Evolutionary conservation across 176 grass and related monocot genomes (phyloP).

Genomic region (Carex myosuroides): DNA sequence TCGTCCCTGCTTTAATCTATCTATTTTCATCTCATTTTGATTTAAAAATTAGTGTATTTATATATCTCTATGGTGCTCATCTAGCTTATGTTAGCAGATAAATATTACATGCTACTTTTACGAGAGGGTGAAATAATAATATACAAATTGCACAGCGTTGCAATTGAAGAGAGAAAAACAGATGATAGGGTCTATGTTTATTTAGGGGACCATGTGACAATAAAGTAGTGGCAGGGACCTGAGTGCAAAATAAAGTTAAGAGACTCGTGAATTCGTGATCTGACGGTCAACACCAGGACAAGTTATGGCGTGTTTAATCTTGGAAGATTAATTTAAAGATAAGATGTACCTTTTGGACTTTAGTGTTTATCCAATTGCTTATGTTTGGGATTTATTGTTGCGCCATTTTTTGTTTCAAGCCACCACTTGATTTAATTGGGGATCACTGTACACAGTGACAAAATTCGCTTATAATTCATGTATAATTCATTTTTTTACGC

Average conservation of each 20-base stretch:
- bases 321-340: neutral
- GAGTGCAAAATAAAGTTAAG: neutral
- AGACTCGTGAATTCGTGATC: constrained; percentile 9
- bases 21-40: no score
- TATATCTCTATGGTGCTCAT: no score
- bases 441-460: no score
- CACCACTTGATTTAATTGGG: neutral
- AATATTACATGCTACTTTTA: neutral
- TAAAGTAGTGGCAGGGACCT: constrained; percentile 15
- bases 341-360: neutral
- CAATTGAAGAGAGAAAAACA: neutral
- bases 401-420: neutral
- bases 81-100: neutral
- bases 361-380: neutral
- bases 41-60: no score
- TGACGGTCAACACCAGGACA: constrained; percentile 4
- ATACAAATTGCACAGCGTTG: neutral
- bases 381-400: neutral
- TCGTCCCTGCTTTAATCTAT: no score
- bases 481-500: no score
- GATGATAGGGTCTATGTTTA: neutral
- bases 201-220: neutral
- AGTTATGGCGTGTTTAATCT: neutral
- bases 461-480: no score
- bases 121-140: no score